Percentiles rank a stretch among this genome's conserved stretches.
Conservation (phyloP, 192 early-diverging fungal species). For the Linnemannia schmuckeri region DNA sequence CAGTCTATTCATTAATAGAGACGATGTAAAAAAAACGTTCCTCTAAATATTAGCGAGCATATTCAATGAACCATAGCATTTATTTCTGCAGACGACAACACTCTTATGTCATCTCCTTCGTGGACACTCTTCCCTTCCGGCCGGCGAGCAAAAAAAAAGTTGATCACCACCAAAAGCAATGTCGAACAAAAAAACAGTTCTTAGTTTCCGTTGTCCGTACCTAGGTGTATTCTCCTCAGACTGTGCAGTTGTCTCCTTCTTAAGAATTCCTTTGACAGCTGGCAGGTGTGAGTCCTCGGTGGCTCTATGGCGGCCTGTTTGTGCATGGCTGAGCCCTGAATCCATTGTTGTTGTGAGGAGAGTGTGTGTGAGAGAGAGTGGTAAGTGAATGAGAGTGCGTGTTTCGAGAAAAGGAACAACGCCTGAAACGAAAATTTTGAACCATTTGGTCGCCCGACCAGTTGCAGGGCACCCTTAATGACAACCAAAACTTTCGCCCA, state of each 20-base stretch:
- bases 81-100: not conserved
- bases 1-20: slow-evolving; percentile 63
- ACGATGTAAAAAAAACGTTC: slow-evolving; percentile 6
- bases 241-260: slow-evolving; percentile 12
- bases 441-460: not conserved
- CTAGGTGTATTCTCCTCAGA: slow-evolving; percentile 29
- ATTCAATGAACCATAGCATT: not conserved
- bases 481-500: not conserved
- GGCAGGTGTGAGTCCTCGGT: not conserved
- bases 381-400: not conserved
- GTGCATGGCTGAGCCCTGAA: not conserved
- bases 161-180: not conserved
- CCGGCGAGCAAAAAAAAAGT: not conserved
- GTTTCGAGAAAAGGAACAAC: slow-evolving; percentile 4
- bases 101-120: not conserved
- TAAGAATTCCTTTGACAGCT: slow-evolving; percentile 45
- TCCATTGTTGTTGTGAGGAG: not conserved
- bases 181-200: not conserved
- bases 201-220: not conserved
- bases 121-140: not conserved
- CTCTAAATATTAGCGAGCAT: not conserved
- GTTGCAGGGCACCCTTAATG: not conserved
- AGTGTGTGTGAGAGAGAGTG: no score
- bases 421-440: not conserved
- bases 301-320: not conserved